phyloP scores from a whole-genome alignment of 805 yeast species.

The Suhomyces tanzawaensis region DNA sequence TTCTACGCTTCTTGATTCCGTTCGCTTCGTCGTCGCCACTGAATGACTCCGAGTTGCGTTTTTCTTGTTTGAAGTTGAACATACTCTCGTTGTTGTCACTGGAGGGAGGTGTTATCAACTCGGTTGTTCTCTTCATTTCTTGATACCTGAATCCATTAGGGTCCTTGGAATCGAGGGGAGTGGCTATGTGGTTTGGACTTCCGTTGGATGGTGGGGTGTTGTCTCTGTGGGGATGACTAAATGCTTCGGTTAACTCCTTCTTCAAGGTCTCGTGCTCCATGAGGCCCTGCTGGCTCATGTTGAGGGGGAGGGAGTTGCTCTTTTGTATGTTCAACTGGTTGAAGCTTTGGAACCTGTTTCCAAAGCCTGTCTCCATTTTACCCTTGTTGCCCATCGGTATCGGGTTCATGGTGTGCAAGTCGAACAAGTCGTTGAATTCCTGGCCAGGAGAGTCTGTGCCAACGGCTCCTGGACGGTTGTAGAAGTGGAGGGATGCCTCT shows the following conservation, averaged over 20 bases:
- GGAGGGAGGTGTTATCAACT: constrained; percentile 7
- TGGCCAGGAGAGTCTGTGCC: constrained; percentile 5
- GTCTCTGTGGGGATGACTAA: constrained; percentile 23
- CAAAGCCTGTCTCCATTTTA: background rate
- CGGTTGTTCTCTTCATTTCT: constrained; percentile 2
- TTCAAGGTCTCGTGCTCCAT: constrained; percentile 18
- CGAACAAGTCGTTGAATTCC: constrained; percentile 19
- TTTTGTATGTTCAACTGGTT: constrained; percentile 16
- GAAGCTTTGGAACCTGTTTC: constrained; percentile 3
- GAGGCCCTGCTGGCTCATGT: background rate
- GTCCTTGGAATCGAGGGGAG: constrained; percentile 34
- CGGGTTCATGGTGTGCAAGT: constrained; percentile 31
- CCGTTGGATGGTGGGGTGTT: constrained; percentile 8
- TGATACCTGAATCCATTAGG: constrained; percentile 7
- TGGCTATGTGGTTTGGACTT: constrained; percentile 25
- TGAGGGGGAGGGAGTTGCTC: constrained; percentile 6
- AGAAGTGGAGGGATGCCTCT: constrained; percentile 29
- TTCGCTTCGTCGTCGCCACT: background rate
- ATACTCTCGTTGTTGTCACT: constrained; percentile 4
- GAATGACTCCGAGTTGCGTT: constrained; percentile 1
- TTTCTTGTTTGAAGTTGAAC: background rate
- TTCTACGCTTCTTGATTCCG: constrained; percentile 21
- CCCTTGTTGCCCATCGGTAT: constrained; percentile 6
- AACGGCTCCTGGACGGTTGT: constrained; percentile 10
- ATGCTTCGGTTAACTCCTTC: constrained; percentile 32